Percentiles rank a stretch among this genome's conserved stretches.
These are phyloP conservation scores for Actinomucor elegans DNA, from an alignment of 371 early-diverging fungal species.

Conservation along the genomic window DNA sequence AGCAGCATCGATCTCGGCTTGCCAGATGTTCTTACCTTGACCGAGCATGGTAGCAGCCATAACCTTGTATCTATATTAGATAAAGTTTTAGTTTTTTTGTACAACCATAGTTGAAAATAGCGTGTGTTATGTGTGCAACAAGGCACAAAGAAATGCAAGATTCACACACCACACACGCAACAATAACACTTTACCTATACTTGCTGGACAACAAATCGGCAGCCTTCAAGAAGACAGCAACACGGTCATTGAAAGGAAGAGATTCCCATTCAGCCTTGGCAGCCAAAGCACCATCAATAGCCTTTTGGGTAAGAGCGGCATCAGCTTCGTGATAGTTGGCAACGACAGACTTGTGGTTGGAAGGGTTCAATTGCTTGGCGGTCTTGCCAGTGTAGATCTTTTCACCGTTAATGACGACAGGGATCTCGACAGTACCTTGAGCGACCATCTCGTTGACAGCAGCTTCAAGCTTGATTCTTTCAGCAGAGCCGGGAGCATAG, in stretches of 20 bases:
- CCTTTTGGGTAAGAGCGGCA: constrained; percentile 66
- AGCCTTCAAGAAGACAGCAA: constrained; percentile 96
- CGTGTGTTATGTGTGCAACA: not conserved
- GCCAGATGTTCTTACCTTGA: constrained; percentile 98
- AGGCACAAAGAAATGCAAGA: not conserved
- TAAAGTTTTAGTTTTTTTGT: no score
- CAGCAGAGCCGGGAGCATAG: constrained; percentile 82
- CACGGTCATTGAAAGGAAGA: constrained; percentile 93
- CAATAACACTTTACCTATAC: constrained; percentile 67
- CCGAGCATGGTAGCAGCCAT: constrained; percentile 98
- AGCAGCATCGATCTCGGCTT: constrained; percentile 97
- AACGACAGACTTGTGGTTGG: constrained; percentile 80
- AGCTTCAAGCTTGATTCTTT: constrained; percentile 72
- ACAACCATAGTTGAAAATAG: no score
- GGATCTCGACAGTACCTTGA: constrained; percentile 76
- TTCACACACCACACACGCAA: not conserved
- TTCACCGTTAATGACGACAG: constrained; percentile 85
- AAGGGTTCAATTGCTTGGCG: constrained; percentile 79
- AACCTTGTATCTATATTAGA: constrained; percentile 69
- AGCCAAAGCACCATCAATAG: constrained; percentile 88
- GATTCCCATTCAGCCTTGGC: constrained; percentile 91
- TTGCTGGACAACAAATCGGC: constrained; percentile 91
- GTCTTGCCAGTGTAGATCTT: constrained; percentile 70
- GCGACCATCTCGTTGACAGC: constrained; percentile 79
- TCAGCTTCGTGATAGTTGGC: constrained; percentile 88